Percentiles rank a stretch among this genome's conserved stretches.
These are phyloP conservation scores for Rhizopogon rudus DNA, from an alignment of 768 basidiomycete species.

Conservation along the genomic window DNA sequence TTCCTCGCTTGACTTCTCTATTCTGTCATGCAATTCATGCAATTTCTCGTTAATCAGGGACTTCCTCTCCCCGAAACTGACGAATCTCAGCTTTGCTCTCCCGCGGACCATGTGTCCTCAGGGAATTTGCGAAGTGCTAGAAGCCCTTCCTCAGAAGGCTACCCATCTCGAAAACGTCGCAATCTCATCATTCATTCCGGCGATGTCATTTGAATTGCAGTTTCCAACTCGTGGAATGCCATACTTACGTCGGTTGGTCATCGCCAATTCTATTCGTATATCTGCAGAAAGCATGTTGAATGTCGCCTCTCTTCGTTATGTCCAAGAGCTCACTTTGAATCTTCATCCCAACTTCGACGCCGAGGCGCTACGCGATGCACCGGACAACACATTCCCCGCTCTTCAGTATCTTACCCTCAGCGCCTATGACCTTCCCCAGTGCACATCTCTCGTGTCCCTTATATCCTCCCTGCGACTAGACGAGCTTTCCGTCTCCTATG, in stretches of 20 bases:
- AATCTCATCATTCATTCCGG: conserved; percentile 15
- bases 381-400: conserved; percentile 13
- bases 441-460: conserved; percentile 19
- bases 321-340: conserved; percentile 19
- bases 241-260: conserved; percentile 17
- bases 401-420: conserved; percentile 19
- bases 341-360: conserved; percentile 14
- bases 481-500: conserved; percentile 20
- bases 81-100: conserved; percentile 17
- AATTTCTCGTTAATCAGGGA: conserved; percentile 14
- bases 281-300: conserved; percentile 17
- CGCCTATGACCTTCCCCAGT: conserved; percentile 22
- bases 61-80: conserved; percentile 18
- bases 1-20: conserved; percentile 20
- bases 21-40: conserved; percentile 17
- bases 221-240: conserved; percentile 13
- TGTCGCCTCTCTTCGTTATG: conserved; percentile 15
- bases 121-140: conserved; percentile 17
- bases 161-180: conserved; percentile 11
- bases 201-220: conserved; percentile 11
- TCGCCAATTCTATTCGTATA: conserved; percentile 20
- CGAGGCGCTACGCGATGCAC: conserved; percentile 7
- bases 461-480: conserved; percentile 19
- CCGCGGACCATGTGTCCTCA: conserved; percentile 15
- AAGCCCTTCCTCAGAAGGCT: conserved; percentile 18